Evolutionary conservation across 345 rosid species (phyloP).

Genomic region (Cardamine resedifolia): DNA sequence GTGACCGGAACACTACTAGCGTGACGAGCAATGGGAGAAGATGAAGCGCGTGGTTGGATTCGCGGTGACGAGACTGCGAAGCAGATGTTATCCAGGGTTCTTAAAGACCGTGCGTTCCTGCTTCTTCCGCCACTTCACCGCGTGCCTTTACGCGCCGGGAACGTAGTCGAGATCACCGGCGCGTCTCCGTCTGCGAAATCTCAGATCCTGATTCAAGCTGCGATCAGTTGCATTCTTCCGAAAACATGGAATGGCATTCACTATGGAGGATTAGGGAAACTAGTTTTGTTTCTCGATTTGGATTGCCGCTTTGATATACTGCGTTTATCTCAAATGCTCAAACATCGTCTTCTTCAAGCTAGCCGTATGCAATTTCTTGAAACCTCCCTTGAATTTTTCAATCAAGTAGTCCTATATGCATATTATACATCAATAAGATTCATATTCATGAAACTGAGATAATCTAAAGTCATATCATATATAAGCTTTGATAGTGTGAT

Average conservation of each 20-base stretch:
- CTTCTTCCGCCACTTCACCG: conserved; percentile 66
- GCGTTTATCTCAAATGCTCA: conserved; percentile 63
- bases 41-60: conserved; percentile 46
- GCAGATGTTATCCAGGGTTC: conserved; percentile 57
- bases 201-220: conserved; percentile 63
- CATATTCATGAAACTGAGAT: not conserved
- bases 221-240: conserved; percentile 69
- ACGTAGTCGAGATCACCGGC: conserved; percentile 69
- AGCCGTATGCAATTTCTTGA: not conserved
- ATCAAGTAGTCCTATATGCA: not conserved
- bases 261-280: conserved; percentile 67
- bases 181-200: conserved; percentile 76
- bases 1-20: not conserved
- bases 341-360: conserved; percentile 51
- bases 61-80: conserved; percentile 57
- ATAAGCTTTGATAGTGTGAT: not conserved
- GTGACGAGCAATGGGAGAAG: conserved; percentile 27
- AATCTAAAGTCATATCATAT: not conserved
- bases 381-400: not conserved
- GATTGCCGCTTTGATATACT: conserved; percentile 70
- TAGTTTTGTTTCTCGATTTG: conserved; percentile 64
- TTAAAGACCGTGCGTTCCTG: conserved; percentile 42
- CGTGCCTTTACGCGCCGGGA: conserved; percentile 64
- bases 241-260: conserved; percentile 57
- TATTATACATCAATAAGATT: not conserved